These are phyloP conservation scores for Beta macrorhiza DNA, from an alignment of 179 eudicot genomes.

Conservation along the genomic window DNA sequence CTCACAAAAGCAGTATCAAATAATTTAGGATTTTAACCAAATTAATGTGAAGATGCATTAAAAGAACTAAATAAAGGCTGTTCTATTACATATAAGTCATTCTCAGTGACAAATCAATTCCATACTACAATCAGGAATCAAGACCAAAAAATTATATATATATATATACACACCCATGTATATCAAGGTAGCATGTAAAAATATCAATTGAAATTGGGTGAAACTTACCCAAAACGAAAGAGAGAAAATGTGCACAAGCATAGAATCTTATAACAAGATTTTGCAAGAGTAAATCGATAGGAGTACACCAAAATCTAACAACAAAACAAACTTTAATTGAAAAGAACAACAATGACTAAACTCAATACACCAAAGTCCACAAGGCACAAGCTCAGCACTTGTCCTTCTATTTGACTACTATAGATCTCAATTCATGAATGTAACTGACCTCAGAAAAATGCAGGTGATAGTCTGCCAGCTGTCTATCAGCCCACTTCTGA, in stretches of 20 bases:
- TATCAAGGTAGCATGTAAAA: neutral
- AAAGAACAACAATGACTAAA: neutral
- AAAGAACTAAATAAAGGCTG: neutral
- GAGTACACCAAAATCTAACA: neutral
- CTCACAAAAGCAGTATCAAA: conserved; percentile 1
- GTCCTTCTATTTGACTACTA: conserved; percentile 8
- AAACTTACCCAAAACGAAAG: neutral
- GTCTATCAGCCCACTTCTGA: conserved; percentile 88
- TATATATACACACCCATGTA: neutral
- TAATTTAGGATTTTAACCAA: neutral
- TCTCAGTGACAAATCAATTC: neutral
- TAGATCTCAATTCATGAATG: conserved; percentile 16
- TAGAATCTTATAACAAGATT: neutral
- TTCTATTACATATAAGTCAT: neutral
- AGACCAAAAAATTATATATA: neutral
- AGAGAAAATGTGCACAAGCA: neutral
- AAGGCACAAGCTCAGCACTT: conserved; percentile 13
- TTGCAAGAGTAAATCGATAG: neutral
- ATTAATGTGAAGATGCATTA: conserved; percentile 16
- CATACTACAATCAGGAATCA: neutral
- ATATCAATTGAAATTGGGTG: neutral
- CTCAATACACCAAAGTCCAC: conserved; percentile 7
- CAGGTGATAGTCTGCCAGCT: conserved; percentile 85
- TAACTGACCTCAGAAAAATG: conserved; percentile 77
- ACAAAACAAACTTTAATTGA: neutral